These are phyloP conservation scores for Schizochytrium sp. DNA, from an alignment of 108 stramenopile genomes.

Conservation along the genomic window DNA sequence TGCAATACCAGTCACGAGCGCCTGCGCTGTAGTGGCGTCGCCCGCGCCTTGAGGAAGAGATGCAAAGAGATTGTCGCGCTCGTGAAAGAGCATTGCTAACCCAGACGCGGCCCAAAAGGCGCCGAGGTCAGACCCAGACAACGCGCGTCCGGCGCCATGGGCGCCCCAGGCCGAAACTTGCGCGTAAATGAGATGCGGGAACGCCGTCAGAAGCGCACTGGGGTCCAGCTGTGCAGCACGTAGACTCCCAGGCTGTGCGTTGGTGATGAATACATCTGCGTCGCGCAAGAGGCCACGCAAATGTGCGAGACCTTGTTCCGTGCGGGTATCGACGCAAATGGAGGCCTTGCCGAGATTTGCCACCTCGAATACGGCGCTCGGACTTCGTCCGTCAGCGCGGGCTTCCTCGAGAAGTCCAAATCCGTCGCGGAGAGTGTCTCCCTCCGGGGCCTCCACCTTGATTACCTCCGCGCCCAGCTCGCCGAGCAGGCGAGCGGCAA, in stretches of 20 bases:
- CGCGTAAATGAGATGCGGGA: not conserved
- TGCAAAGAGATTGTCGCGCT: not conserved
- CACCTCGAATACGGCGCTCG: not conserved
- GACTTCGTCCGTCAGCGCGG: no score
- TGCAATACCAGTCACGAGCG: not conserved
- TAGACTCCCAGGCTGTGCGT: not conserved
- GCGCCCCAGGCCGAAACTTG: not conserved
- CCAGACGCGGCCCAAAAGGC: slow-evolving; percentile 2
- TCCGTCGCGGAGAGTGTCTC: not conserved
- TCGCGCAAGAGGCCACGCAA: not conserved
- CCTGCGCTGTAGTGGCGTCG: not conserved
- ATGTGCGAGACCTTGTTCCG: not conserved
- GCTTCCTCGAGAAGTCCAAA: not conserved
- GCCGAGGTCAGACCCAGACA: not conserved
- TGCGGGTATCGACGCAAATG: not conserved
- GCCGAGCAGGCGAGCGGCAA: not conserved
- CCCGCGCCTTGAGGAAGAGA: not conserved
- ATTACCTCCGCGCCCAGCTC: slow-evolving; percentile 1
- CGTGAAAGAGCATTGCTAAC: not conserved
- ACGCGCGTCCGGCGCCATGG: not conserved
- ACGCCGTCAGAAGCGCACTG: not conserved
- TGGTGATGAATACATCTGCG: not conserved
- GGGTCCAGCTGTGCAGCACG: not conserved
- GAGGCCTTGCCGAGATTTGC: not conserved
- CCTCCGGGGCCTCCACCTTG: not conserved